Evolutionary conservation across 306 rosid species (phyloP).

Genomic region (Cyamopsis tetragonoloba): DNA sequence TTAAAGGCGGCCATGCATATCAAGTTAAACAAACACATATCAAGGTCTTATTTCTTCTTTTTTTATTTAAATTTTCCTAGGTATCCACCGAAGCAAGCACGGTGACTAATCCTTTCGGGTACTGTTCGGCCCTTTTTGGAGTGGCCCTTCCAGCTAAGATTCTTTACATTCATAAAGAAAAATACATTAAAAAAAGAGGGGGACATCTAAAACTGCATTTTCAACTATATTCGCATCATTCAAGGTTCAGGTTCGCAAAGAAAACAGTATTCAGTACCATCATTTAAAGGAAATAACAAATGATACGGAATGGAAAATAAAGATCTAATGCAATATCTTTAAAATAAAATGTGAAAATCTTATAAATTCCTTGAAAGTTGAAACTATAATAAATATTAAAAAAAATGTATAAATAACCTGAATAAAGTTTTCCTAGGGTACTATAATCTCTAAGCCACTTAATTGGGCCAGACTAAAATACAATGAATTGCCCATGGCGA

Average conservation of each 20-base stretch:
- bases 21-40: background rate
- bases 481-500: conserved; percentile 31
- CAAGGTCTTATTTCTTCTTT: too few relatives aligned
- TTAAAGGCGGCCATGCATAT: background rate
- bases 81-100: too few relatives aligned
- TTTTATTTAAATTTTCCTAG: too few relatives aligned
- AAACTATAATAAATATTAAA: too few relatives aligned
- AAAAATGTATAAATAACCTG: conserved; percentile 6
- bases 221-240: conserved; percentile 13
- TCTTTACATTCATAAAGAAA: too few relatives aligned
- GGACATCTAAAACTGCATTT: background rate
- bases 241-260: background rate
- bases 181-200: background rate
- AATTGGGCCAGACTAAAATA: conserved; percentile 39
- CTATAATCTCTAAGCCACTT: conserved; percentile 39
- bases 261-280: conserved; percentile 13
- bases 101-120: too few relatives aligned
- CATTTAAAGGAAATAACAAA: conserved; percentile 1
- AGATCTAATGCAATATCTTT: conserved; percentile 10
- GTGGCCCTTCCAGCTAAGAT: too few relatives aligned
- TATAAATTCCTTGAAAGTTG: conserved; percentile 23
- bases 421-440: conserved; percentile 28
- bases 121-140: too few relatives aligned
- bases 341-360: conserved; percentile 27
- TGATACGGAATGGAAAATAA: conserved; percentile 1